These are phyloP conservation scores for Stromatinia cepivora DNA, from an alignment of 2,329 filamentous ascomycete genomes.

Conservation along the genomic window DNA sequence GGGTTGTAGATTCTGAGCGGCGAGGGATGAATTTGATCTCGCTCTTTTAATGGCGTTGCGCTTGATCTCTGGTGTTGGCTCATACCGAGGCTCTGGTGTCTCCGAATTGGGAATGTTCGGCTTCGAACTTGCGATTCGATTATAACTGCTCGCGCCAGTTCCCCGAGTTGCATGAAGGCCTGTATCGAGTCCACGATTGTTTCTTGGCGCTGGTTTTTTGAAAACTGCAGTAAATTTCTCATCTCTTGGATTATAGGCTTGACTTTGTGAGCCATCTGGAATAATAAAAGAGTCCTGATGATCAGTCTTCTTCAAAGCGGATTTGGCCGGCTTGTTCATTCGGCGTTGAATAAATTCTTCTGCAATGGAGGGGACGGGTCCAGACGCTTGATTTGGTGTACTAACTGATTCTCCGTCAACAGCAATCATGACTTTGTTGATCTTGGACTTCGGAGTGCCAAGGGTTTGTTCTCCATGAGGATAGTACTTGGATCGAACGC, in stretches of 20 bases:
- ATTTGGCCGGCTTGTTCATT: constrained; percentile 18
- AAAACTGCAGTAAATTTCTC: background rate
- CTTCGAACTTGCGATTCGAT: constrained; percentile 18
- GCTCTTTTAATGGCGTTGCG: constrained; percentile 25
- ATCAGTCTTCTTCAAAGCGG: constrained; percentile 25
- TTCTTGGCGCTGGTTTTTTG: background rate
- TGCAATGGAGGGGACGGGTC: background rate
- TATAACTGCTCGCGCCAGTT: constrained; percentile 13
- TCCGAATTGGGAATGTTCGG: background rate
- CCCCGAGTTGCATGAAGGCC: constrained; percentile 3
- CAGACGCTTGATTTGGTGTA: background rate
- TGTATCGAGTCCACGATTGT: background rate
- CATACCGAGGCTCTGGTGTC: background rate
- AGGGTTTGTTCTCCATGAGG: background rate
- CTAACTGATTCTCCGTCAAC: background rate
- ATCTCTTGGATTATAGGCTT: background rate
- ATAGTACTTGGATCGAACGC: constrained; percentile 9
- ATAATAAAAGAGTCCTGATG: background rate
- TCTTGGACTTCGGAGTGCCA: constrained; percentile 3
- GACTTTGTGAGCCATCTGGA: background rate
- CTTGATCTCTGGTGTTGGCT: constrained; percentile 11
- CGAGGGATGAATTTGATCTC: constrained; percentile 11
- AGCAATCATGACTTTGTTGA: background rate
- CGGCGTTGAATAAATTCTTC: constrained; percentile 21
- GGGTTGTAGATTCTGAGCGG: background rate